Conservation (phyloP, 108 stramenopile species). For the Seminavis robusta region DNA sequence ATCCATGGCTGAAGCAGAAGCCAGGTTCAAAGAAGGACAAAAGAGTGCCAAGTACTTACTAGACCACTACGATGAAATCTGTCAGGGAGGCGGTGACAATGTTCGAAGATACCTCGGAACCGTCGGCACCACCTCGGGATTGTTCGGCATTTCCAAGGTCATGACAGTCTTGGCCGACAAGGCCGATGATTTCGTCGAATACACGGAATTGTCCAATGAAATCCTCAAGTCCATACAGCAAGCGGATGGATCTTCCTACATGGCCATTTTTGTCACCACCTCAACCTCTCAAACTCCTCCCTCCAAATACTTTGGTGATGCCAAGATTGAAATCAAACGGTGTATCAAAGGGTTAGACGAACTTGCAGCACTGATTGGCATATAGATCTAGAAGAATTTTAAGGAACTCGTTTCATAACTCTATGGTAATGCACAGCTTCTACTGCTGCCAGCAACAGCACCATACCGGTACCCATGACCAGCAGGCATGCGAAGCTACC, state of each 20-base stretch:
- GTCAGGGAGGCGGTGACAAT: conserved; percentile 58
- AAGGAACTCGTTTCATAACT: too few species aligned
- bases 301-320: conserved; percentile 47
- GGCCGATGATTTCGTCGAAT: conserved; percentile 56
- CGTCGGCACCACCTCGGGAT: conserved; percentile 35
- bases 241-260: conserved; percentile 46
- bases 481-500: too few species aligned
- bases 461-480: too few species aligned
- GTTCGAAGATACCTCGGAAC: conserved; percentile 63
- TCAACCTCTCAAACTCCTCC: conserved; percentile 34
- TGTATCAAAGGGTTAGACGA: too few species aligned
- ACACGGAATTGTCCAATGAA: conserved; percentile 34
- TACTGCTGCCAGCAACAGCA: too few species aligned
- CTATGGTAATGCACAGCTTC: too few species aligned
- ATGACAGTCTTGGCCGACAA: conserved; percentile 38
- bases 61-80: conserved; percentile 46
- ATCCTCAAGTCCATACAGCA: conserved; percentile 28
- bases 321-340: conserved; percentile 42
- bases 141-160: conserved; percentile 47
- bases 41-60: conserved; percentile 32
- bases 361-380: too few species aligned
- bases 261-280: conserved; percentile 38
- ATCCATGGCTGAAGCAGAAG: conserved; percentile 29
- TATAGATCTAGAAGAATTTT: too few species aligned
- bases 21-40: conserved; percentile 36